A percentile compares a stretch with the other conserved stretches of the same genome.
Evolutionary conservation across 2,329 filamentous ascomycete species (phyloP).

Genomic region (Dryadomyces quercus-mongolicae): DNA sequence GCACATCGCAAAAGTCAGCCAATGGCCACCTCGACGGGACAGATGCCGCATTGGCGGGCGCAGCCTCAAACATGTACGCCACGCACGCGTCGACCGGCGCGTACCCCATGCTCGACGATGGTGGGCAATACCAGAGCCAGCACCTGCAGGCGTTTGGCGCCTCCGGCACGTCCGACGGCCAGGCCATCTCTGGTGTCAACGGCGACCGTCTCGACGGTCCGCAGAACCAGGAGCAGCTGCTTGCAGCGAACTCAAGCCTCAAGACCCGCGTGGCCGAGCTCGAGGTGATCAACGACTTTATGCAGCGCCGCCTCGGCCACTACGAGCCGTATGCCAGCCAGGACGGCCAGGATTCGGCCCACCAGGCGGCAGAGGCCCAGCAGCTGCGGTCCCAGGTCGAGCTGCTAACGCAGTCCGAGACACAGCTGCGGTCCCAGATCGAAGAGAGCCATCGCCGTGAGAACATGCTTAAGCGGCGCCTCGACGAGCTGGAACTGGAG

Average conservation of each 20-base stretch:
- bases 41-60: slow-evolving; percentile 69
- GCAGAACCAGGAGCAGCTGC: slow-evolving; percentile 68
- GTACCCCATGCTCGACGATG: slow-evolving; percentile 66
- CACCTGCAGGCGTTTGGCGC: slow-evolving; percentile 37
- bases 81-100: slow-evolving; percentile 54
- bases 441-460: slow-evolving; percentile 70
- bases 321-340: slow-evolving; percentile 50
- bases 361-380: slow-evolving; percentile 41
- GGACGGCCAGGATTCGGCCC: slow-evolving; percentile 17
- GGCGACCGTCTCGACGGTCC: slow-evolving; percentile 53
- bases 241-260: slow-evolving; percentile 71
- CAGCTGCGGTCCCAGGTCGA: slow-evolving; percentile 37
- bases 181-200: slow-evolving; percentile 33
- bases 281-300: slow-evolving; percentile 84
- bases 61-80: slow-evolving; percentile 60
- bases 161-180: slow-evolving; percentile 41
- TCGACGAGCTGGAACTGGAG: slow-evolving; percentile 66
- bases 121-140: slow-evolving; percentile 54
- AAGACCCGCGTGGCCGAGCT: slow-evolving; percentile 92
- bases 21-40: slow-evolving; percentile 64
- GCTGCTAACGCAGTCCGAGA: slow-evolving; percentile 42
- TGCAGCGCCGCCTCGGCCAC: slow-evolving; percentile 60
- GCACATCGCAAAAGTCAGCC: slow-evolving; percentile 57
- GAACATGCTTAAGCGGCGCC: slow-evolving; percentile 66
- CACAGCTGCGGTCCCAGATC: slow-evolving; percentile 47